phyloP scores from a whole-genome alignment of 441 rosid species.

The Jatropha podagrica region DNA sequence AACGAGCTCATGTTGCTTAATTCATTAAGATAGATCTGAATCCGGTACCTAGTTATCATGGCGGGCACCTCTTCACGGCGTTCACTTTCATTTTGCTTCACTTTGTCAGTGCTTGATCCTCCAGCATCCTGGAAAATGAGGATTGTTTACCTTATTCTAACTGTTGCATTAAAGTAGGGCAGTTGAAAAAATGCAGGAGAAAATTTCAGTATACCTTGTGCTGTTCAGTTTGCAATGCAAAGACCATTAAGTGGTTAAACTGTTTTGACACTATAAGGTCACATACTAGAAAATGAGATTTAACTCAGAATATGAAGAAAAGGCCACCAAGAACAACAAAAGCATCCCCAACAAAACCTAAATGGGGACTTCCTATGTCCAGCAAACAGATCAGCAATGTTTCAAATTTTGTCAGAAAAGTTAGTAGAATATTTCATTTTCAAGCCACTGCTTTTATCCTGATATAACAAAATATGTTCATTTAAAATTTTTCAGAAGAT shows the following conservation, averaged over 20 bases:
- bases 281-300: neutral
- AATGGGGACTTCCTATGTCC: neutral
- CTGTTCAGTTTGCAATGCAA: neutral
- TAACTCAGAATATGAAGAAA: neutral
- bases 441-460: too few relatives aligned
- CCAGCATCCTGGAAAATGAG: conserved; percentile 55
- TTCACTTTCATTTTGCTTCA: conserved; percentile 59
- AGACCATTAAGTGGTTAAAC: neutral
- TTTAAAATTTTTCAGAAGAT: neutral
- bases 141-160: neutral
- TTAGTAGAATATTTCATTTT: neutral
- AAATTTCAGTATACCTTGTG: neutral
- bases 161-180: neutral
- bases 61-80: conserved; percentile 62
- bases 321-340: neutral
- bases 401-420: neutral
- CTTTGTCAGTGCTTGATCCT: conserved; percentile 41
- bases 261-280: neutral
- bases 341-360: neutral
- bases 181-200: neutral
- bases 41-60: conserved; percentile 54
- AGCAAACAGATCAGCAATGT: neutral
- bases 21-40: neutral
- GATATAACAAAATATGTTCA: neutral
- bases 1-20: neutral